Evolutionary conservation across 202 grass and related monocot genomes (phyloP), one percentile per base, ranked within the genome.

Genomic region (Elaeis oleifera): DNA sequence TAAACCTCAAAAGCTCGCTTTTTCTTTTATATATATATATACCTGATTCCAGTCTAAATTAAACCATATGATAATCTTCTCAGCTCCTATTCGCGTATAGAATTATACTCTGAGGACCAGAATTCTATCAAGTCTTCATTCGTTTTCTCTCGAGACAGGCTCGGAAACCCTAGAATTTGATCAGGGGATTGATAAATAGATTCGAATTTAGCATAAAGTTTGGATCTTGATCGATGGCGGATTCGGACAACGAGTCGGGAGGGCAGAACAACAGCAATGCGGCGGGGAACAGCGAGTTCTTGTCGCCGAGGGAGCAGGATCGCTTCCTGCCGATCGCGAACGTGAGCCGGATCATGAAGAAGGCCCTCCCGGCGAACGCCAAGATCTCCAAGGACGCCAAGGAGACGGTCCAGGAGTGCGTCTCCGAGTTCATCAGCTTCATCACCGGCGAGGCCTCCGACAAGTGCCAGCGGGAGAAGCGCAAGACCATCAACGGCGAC

Each of bases 391-490:
- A 97, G 83, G 92, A 97, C 70, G 92, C 84, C 21, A 97, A 91
- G 87, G 92, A 97, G 84, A 97, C 92, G 76, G 87, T 97, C 76
- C 92, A 97, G 79, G 92, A 97, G 79, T 97, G 92, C 71, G 92
- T 97, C 7, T 91, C 87, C 0, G 92, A 97, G 79, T 97, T 97
- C 87, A 97, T 97, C 64, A 91, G 87, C 71, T 97, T 97, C 81
- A 83, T 97, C 60, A 97, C 92, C 5, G 92, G 92, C 14, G 92
- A 97, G 81, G 92, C 92, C 25, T 97, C 92, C 73, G 92, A 97
- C 74, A 97, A 91, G 82, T 97, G 92, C 77, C 87, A 91, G 84
- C 80, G 87, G 3, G 92, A 97, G 84, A 97, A 97, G 81, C 75
- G 92, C 57, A 97, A 97, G 92, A 97, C 92, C 60, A 83, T 97